Evolutionary conservation across 306 rosid genomes (phyloP), one percentile per base, ranked within the genome.

Genomic region (Oxytropis ochrocephala): DNA sequence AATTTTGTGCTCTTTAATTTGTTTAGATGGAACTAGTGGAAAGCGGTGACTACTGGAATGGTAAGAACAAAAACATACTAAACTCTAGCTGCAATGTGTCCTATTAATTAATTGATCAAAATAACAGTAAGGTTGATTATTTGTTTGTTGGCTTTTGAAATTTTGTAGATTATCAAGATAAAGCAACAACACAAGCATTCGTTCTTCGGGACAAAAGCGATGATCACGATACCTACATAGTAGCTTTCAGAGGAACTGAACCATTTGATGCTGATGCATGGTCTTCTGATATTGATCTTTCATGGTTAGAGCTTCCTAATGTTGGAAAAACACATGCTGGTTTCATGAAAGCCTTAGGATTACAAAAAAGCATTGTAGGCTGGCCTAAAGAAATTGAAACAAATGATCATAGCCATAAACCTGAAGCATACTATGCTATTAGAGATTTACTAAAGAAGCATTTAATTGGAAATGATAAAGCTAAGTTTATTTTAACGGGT

Each of bases 231-330:
- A 73, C 72, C 0, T 82, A 87, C 14, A 81, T 85, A 0, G 85
- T 90, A 59, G 89, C 88, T 67, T 87, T 89, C 27, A 79, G 92
- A 81, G 92, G 92, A 4, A 87, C 92, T 0, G 86, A 87, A 36
- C 81, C 79, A 0, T 90, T 87, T 5, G 88, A 87, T 39, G 79
- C 88, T 0, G 85, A 90, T 41, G 86, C 85, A 49, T 90, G 94
- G 91, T 74, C 82, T 68, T 59, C 89, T 0, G 89, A 90, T 44
- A 1, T 80, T 0, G 88, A 90, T 61, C 57, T 90, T 30, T 90
- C 94, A 0, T 87, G 94, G 96, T 85, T 82, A 0, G 80, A 76
- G 24, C 56, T 86, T 30, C 48, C 68, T 3, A 24, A 13, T 11
- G 24, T 56, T 0, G 96, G 89, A 42, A 84, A 44, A 61, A 79